Percentiles rank a stretch among this genome's conserved stretches.
phyloP scores from a whole-genome alignment of 1,284 basidiomycete genomes.

The Trichosporon asahii region DNA sequence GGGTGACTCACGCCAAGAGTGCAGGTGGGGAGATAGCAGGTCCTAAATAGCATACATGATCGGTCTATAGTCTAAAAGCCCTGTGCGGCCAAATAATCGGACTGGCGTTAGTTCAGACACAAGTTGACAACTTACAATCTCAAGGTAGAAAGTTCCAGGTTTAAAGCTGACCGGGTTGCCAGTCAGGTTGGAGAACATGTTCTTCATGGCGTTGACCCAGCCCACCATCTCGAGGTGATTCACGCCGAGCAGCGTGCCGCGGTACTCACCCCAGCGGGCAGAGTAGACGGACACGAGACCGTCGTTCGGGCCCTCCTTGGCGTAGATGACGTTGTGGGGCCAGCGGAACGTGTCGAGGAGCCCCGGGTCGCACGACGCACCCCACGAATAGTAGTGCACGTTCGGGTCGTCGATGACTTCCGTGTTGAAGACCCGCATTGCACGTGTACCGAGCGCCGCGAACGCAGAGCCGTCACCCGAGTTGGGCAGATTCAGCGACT shows the following conservation, averaged over 20 bases:
- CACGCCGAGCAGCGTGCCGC: slow-evolving; percentile 79
- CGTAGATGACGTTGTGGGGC: slow-evolving; percentile 76
- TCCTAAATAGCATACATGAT: slow-evolving; percentile 2
- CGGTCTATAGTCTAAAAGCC: slow-evolving; percentile 34
- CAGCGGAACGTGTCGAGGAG: slow-evolving; percentile 82
- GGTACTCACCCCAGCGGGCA: slow-evolving; percentile 74
- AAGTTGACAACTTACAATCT: slow-evolving; percentile 56
- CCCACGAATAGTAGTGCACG: slow-evolving; percentile 89
- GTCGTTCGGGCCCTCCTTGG: slow-evolving; percentile 91
- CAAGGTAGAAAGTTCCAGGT: slow-evolving; percentile 81
- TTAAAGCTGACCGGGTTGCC: slow-evolving; percentile 86
- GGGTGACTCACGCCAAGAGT: neutral
- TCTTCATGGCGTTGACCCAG: slow-evolving; percentile 59
- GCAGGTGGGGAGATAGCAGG: too few species aligned
- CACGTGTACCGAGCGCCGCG: slow-evolving; percentile 74
- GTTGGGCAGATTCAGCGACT: slow-evolving; percentile 66
- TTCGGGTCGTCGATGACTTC: slow-evolving; percentile 70
- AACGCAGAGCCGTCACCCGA: slow-evolving; percentile 89
- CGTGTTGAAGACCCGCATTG: slow-evolving; percentile 84
- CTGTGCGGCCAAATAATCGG: slow-evolving; percentile 49
- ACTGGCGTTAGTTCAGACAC: slow-evolving; percentile 29
- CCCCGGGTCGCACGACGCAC: slow-evolving; percentile 80
- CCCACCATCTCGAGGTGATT: slow-evolving; percentile 79
- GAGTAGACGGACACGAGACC: slow-evolving; percentile 86
- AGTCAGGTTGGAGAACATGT: slow-evolving; percentile 78